Percentiles rank a stretch among this genome's conserved stretches.
Conservation (phyloP, 257 asterid species). For the Capsicum pubescens region DNA sequence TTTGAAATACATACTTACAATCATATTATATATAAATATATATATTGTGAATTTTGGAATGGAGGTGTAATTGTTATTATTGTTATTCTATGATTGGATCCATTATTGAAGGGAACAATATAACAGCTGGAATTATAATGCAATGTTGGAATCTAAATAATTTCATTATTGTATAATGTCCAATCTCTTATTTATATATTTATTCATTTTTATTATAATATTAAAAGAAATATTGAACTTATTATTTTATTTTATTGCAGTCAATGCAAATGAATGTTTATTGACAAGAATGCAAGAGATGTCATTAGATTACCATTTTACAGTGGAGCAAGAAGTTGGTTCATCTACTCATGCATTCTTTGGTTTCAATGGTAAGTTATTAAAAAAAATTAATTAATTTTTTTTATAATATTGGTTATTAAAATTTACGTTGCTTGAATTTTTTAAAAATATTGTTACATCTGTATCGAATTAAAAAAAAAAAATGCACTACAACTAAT, state of each 20-base stretch:
- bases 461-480: not conserved
- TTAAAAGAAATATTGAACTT: not conserved
- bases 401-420: not conserved
- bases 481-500: not conserved
- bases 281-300: slow-evolving; percentile 98
- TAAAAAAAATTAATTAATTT: not conserved
- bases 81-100: not conserved
- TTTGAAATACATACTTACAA: too few species aligned
- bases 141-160: not conserved
- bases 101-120: not conserved
- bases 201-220: not conserved
- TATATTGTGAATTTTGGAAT: too few species aligned
- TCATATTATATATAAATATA: too few species aligned
- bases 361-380: slow-evolving; percentile 80
- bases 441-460: not conserved
- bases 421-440: not conserved
- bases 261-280: slow-evolving; percentile 83
- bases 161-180: not conserved
- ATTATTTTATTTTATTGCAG: slow-evolving; percentile 49
- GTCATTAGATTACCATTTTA: slow-evolving; percentile 92
- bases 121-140: not conserved
- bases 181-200: not conserved
- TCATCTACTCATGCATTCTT: slow-evolving; percentile 98
- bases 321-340: slow-evolving; percentile 98
- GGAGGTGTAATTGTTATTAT: not conserved